Evolutionary conservation across 169 alveolate species (phyloP), one percentile per base, ranked within the genome.

Genomic region (Plasmodium chabaudi): DNA sequence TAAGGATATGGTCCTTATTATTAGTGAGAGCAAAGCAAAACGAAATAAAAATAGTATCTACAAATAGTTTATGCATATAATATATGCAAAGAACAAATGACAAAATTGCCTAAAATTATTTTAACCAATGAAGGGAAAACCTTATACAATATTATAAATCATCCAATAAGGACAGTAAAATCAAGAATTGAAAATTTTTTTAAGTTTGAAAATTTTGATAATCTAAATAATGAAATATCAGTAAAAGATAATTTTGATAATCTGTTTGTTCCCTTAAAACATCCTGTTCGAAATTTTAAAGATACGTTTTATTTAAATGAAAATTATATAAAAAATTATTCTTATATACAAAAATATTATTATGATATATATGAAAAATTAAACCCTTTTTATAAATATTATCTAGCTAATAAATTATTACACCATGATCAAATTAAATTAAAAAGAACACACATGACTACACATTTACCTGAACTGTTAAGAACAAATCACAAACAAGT

Each of bases 371-470:
- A 88, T 17, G 93, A 79, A 42, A 91, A 27, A 5, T 27, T 51
- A 56, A 87, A 88, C 61, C 88, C 91, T 3, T 46, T 47, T 55
- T 94, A 92, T 59, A 88, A 64, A n/a, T 88, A 92, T 64, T 72
- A 77, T 15, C 87, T 94, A 47, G 19, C 25, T 10, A 70, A 91
- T 70, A 88, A 63, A 77, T 39, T 84, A 13, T 17, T 84, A 72
- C 5, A 7, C n/a, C 89, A 75, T 74, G 87, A 91, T 23, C 87
- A 92, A 5, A 27, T 74, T 59, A 46, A 53, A 39, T 91, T 95
- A 44, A 89, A 95, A 46, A 95, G 98, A 77, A 97, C 98, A 2
- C 98, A 97, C 69, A 95, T 97, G 51, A 95, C 98, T 2, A 95
- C 98, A 13, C 98, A 97, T 92, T 74, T 97, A 65, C 94, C 96